A percentile compares a stretch with the other conserved stretches of the same genome.
These are phyloP conservation scores for Metschnikowia chrysomelidarum DNA, from an alignment of 805 yeast genomes.

Conservation along the genomic window DNA sequence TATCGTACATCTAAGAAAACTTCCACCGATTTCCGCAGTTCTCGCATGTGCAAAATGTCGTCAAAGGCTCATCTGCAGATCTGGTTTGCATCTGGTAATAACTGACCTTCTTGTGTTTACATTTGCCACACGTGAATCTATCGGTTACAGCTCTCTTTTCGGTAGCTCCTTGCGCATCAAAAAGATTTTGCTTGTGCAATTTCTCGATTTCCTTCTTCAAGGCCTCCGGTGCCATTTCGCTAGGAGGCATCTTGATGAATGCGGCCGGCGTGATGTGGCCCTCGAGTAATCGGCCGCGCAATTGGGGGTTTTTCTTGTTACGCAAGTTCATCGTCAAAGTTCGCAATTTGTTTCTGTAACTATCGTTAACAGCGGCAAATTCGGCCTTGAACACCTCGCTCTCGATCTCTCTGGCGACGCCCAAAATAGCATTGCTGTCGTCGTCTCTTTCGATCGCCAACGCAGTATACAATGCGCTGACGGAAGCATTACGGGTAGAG, in stretches of 20 bases:
- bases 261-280: slow-evolving; percentile 66
- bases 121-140: slow-evolving; percentile 95
- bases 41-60: slow-evolving; percentile 97
- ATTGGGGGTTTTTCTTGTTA: slow-evolving; percentile 84
- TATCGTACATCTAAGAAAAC: slow-evolving; percentile 53
- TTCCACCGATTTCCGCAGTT: slow-evolving; percentile 98
- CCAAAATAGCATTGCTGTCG: slow-evolving; percentile 55
- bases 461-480: slow-evolving; percentile 83
- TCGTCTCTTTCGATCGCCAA: slow-evolving; percentile 76
- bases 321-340: slow-evolving; percentile 84
- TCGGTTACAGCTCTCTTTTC: slow-evolving; percentile 95
- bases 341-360: slow-evolving; percentile 79
- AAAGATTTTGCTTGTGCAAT: slow-evolving; percentile 82
- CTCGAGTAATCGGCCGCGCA: slow-evolving; percentile 63
- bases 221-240: slow-evolving; percentile 92
- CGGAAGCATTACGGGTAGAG: slow-evolving; percentile 78
- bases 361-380: slow-evolving; percentile 53
- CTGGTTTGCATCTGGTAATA: slow-evolving; percentile 98
- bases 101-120: slow-evolving; percentile 95
- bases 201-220: slow-evolving; percentile 82
- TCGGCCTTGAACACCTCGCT: slow-evolving; percentile 62
- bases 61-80: slow-evolving; percentile 97
- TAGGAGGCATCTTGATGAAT: slow-evolving; percentile 81
- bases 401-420: slow-evolving; percentile 71
- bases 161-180: slow-evolving; percentile 96